Percentiles rank a stretch among this genome's conserved stretches.
These are phyloP conservation scores for Kluyveromyces wickerhamii DNA, from an alignment of 805 yeast genomes.

Conservation along the genomic window DNA sequence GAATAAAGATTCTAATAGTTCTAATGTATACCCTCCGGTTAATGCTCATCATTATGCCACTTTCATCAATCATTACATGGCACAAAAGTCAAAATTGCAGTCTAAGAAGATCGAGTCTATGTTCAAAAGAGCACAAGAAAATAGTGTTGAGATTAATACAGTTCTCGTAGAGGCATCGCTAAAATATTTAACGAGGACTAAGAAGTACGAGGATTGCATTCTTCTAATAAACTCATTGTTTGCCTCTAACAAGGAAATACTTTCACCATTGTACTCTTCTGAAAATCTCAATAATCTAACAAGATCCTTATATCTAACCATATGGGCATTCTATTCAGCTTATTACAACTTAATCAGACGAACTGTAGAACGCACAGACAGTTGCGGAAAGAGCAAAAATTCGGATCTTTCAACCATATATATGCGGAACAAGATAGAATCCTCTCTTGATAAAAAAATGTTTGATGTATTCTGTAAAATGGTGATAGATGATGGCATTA, in stretches of 20 bases:
- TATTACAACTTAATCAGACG: constrained; percentile 1
- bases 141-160: constrained; percentile 28
- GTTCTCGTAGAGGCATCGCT: constrained; percentile 34
- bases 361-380: no score
- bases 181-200: constrained; percentile 24
- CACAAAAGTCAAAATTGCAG: constrained; percentile 14
- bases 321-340: constrained; percentile 1
- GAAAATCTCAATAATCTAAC: no score
- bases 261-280: no score
- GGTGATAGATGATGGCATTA: neutral
- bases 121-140: constrained; percentile 26
- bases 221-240: constrained; percentile 28
- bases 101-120: constrained; percentile 23
- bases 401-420: neutral
- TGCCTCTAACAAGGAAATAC: no score
- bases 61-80: constrained; percentile 31
- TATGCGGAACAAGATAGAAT: neutral
- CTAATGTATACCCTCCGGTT: constrained; percentile 29
- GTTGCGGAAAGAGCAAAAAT: neutral
- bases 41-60: constrained; percentile 36
- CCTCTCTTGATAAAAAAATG: neutral
- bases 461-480: neutral
- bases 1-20: constrained; percentile 10
- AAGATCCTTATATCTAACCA: neutral
- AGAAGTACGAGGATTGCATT: constrained; percentile 27